Percentiles rank a stretch among this genome's conserved stretches.
Evolutionary conservation across 2,329 filamentous ascomycete species (phyloP).

Genomic region (Aspergillus intermedius): DNA sequence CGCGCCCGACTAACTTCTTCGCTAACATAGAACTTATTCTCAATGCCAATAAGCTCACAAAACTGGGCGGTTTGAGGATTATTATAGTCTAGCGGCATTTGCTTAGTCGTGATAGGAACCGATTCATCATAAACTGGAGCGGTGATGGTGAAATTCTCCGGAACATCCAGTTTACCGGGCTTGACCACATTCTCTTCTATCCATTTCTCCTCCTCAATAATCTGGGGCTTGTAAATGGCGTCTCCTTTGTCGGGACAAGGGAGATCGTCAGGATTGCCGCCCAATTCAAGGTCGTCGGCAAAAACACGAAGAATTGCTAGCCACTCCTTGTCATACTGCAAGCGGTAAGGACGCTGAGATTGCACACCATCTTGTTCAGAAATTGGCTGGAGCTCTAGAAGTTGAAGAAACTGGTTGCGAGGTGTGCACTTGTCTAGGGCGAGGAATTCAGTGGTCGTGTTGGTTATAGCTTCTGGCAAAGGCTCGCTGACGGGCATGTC

Average conservation of each 20-base stretch:
- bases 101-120: conserved; percentile 50
- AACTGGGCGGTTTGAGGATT: conserved; percentile 81
- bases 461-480: conserved; percentile 65
- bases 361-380: conserved; percentile 23
- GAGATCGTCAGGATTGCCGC: conserved; percentile 47
- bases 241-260: conserved; percentile 61
- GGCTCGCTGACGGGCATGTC: conserved; percentile 51
- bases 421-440: conserved; percentile 88
- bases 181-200: conserved; percentile 67
- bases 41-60: conserved; percentile 69
- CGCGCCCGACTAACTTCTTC: conserved; percentile 62
- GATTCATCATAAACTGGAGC: conserved; percentile 63
- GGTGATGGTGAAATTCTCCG: conserved; percentile 69
- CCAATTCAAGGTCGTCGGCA: conserved; percentile 57
- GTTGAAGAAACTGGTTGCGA: conserved; percentile 72
- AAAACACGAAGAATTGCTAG: conserved; percentile 86
- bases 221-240: conserved; percentile 58
- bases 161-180: conserved; percentile 58
- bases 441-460: conserved; percentile 74
- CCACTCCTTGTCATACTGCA: conserved; percentile 91
- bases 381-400: conserved; percentile 57
- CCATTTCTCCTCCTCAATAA: conserved; percentile 70
- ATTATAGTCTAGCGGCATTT: conserved; percentile 72
- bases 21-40: conserved; percentile 68
- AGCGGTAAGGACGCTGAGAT: conserved; percentile 45